phyloP scores from a whole-genome alignment of 1,284 basidiomycete genomes.

The Somion occarium region DNA sequence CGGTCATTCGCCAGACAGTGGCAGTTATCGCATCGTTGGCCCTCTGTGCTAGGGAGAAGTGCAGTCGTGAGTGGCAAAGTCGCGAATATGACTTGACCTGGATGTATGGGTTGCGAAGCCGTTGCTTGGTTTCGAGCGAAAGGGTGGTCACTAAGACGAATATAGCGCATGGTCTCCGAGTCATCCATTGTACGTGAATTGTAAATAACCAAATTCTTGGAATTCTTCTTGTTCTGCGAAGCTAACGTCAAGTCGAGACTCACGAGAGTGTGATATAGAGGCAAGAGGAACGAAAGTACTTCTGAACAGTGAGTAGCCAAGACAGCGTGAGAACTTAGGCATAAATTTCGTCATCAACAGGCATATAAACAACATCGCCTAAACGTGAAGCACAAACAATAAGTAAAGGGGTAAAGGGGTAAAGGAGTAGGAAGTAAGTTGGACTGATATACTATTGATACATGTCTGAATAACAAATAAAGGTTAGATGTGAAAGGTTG shows the following conservation, averaged over 20 bases:
- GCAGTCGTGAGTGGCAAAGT: conserved; percentile 39
- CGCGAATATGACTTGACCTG: conserved; percentile 45
- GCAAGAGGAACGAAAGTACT: too few relatives aligned
- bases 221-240: too few relatives aligned
- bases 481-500: not conserved
- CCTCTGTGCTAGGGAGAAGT: conserved; percentile 53
- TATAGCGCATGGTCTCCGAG: not conserved
- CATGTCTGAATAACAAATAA: conserved; percentile 1
- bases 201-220: too few relatives aligned
- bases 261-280: too few relatives aligned
- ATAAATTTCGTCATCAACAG: too few relatives aligned
- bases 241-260: too few relatives aligned
- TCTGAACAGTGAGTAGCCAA: too few relatives aligned
- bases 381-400: not conserved
- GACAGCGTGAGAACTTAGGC: too few relatives aligned
- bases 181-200: too few relatives aligned
- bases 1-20: conserved; percentile 26
- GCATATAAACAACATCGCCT: too few relatives aligned
- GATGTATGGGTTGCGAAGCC: conserved; percentile 31
- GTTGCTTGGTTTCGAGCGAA: conserved; percentile 47
- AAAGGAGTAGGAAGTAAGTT: not conserved
- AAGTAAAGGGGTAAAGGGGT: not conserved
- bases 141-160: conserved; percentile 38
- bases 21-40: conserved; percentile 61
- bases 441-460: not conserved